phyloP scores from a whole-genome alignment of 495 filamentous ascomycete species.

The Aspergillus bridgeri region DNA sequence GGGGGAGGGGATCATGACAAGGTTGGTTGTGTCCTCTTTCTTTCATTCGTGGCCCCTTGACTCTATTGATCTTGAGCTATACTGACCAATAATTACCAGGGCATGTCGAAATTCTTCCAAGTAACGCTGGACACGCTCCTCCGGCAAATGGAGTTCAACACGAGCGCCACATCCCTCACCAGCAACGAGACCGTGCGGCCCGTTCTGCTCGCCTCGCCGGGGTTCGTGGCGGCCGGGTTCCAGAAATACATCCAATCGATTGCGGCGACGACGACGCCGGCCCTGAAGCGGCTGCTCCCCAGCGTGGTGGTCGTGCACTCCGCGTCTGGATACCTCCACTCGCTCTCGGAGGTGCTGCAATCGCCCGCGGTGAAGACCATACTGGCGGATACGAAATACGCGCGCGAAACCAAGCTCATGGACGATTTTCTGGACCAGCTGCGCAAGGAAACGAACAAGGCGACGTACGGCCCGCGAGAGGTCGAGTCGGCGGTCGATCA shows the following conservation, averaged over 20 bases:
- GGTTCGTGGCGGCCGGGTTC: conserved; percentile 79
- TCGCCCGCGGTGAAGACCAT: conserved; percentile 70
- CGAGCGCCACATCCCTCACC: conserved; percentile 36
- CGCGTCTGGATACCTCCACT: conserved; percentile 78
- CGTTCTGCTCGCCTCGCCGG: conserved; percentile 84
- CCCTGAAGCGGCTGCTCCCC: conserved; percentile 61
- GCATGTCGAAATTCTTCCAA: conserved; percentile 76
- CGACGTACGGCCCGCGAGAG: conserved; percentile 86
- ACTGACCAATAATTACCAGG: conserved; percentile 37
- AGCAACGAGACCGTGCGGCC: conserved; percentile 51
- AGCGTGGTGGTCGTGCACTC: conserved; percentile 77
- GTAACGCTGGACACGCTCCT: conserved; percentile 72
- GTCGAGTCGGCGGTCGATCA: conserved; percentile 83
- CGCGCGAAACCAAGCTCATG: conserved; percentile 78
- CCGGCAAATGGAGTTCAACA: conserved; percentile 71
- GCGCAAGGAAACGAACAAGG: conserved; percentile 80
- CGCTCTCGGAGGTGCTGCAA: conserved; percentile 79
- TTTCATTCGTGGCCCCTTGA: neutral
- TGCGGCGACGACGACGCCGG: conserved; percentile 53
- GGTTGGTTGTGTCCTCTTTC: conserved; percentile 25
- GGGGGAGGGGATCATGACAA: conserved; percentile 62
- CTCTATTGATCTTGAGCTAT: neutral
- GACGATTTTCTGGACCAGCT: conserved; percentile 78
- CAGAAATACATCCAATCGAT: conserved; percentile 72
- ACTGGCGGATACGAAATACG: conserved; percentile 81